Evolutionary conservation across 768 basidiomycete genomes (phyloP).

Genomic region (Cystofilobasidium macerans): DNA sequence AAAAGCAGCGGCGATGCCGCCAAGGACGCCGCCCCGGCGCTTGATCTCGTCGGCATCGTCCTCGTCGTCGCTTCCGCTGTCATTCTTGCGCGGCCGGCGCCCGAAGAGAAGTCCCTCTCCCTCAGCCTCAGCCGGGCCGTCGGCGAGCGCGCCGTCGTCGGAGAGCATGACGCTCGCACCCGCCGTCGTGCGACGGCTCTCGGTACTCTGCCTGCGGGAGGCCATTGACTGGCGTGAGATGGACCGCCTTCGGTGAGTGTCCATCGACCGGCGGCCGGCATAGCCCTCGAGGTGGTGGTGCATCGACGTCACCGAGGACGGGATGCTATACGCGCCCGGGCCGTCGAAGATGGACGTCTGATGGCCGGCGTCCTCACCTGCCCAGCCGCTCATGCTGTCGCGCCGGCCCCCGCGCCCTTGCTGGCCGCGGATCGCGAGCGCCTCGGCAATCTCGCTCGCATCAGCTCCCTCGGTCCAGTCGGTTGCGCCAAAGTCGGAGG

Average conservation of each 20-base stretch:
- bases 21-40: constrained; percentile 26
- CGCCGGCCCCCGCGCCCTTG: not conserved
- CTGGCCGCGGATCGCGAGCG: constrained; percentile 15
- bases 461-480: constrained; percentile 25
- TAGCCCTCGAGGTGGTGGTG: constrained; percentile 21
- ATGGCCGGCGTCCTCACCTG: constrained; percentile 20
- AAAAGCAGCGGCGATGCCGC: constrained; percentile 28
- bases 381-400: constrained; percentile 26
- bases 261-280: constrained; percentile 8
- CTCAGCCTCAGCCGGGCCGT: constrained; percentile 6
- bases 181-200: constrained; percentile 19
- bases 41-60: constrained; percentile 32
- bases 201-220: constrained; percentile 27
- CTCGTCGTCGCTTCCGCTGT: constrained; percentile 30
- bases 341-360: constrained; percentile 28
- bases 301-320: constrained; percentile 30
- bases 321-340: constrained; percentile 28
- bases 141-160: not conserved
- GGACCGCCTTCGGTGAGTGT: constrained; percentile 5
- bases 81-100: not conserved
- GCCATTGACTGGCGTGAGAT: constrained; percentile 19
- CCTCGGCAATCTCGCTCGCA: constrained; percentile 14
- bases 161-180: constrained; percentile 5
- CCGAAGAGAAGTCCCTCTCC: not conserved
- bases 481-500: not conserved